Base-by-base conservation (phyloP, 352 stramenopile genomes). In the Phytophthora macrochlamydospora region DNA sequence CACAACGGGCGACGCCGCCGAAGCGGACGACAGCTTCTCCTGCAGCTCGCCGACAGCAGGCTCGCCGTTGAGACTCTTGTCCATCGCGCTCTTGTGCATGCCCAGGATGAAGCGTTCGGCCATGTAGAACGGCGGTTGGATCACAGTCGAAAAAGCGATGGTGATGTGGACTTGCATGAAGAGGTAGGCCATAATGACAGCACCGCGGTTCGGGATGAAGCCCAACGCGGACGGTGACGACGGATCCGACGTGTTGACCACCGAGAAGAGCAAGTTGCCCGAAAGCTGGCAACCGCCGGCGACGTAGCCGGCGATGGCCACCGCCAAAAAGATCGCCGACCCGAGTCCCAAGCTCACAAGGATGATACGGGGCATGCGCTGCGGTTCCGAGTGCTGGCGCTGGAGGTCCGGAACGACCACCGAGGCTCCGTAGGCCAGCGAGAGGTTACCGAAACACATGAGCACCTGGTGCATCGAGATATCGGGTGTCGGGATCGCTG, bases 61-160 rank as follows among this genome's bases (percentile, higher is more conserved):
- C 5, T 58, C 18, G 55, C 46, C 28, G 37, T 35, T 28, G 30
- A 24, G 7, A 13, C 43, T 31, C 40, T 32, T 18, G 32, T 48
- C n/a, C 7, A 35, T 31, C 4, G 35, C 37, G 9, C 43, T 42
- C 67, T 75, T 71, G 63, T 83, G 75, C 59, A 83, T 75, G 46
- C 73, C 69, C 4, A 83, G 55, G 9, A 83, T 56, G 31, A 80
- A 56, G 48, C 75, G 67, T 45, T 83, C 75, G 2, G 73, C 54
- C 51, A 79, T 56, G 51, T 79, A 78, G 46, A 80, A 78, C 14
- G 67, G 68, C 29, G 75, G 75, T 51, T 73, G 59, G 13, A 80
- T 56, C 31, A 83, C 65, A 28, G 78, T 74, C 30, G 71, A 70
- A 52, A 83, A 80, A 13, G 71, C 75, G 46, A 83, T 80, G n/a